Percentiles rank a stretch among this genome's conserved stretches.
Evolutionary conservation across 73 alveolate genomes (phyloP).

Genomic region (Tetrahymena borealis): DNA sequence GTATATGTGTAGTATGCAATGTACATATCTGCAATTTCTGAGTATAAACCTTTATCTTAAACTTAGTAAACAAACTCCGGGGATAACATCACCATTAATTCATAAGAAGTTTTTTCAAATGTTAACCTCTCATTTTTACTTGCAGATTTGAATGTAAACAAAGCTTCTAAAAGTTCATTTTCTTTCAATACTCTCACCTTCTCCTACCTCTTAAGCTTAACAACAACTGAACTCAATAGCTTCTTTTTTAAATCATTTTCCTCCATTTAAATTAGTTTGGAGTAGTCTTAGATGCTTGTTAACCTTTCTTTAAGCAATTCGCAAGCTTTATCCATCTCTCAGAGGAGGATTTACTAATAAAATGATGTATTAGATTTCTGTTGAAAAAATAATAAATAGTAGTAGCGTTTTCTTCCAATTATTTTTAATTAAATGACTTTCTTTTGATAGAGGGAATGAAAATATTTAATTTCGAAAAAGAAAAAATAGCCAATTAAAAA

Average conservation of each 20-base stretch:
- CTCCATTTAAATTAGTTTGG: background rate
- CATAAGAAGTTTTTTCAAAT: background rate
- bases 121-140: background rate
- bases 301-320: background rate
- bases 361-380: background rate
- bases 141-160: background rate
- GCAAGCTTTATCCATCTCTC: background rate
- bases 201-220: background rate
- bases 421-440: background rate
- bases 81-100: background rate
- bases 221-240: background rate
- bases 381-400: background rate
- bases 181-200: background rate
- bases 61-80: background rate
- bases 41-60: background rate
- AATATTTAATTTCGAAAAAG: background rate
- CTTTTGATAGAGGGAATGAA: background rate
- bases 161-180: background rate
- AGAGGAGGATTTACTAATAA: background rate
- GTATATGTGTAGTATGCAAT: background rate
- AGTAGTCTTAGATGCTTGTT: background rate
- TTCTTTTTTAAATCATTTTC: background rate
- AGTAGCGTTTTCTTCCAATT: background rate
- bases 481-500: background rate
- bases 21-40: background rate